Evolutionary conservation across 257 asterid genomes (phyloP).

Genomic region (Nicotiana attenuata): DNA sequence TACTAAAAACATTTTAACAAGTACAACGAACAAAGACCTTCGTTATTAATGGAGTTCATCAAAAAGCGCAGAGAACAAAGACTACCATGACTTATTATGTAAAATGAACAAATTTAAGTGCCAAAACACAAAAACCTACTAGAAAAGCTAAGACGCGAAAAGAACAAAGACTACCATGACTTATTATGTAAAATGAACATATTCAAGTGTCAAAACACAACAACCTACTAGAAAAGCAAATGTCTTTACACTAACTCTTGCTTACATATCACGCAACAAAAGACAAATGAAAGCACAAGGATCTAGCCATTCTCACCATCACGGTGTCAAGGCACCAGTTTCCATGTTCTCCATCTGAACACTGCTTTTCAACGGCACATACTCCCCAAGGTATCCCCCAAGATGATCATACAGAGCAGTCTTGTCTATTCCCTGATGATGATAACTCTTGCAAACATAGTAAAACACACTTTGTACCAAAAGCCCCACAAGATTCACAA

Average conservation of each 20-base stretch:
- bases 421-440: conserved; percentile 87
- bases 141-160: neutral
- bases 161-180: neutral
- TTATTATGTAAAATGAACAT: neutral
- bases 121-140: neutral
- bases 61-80: neutral
- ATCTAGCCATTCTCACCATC: conserved; percentile 13
- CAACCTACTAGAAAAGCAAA: neutral
- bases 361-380: conserved; percentile 94
- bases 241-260: neutral
- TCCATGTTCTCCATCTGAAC: conserved; percentile 92
- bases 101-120: neutral
- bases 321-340: conserved; percentile 24
- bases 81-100: neutral
- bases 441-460: conserved; percentile 92
- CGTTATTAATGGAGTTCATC: neutral
- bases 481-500: conserved; percentile 77
- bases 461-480: conserved; percentile 94
- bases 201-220: conserved; percentile 2
- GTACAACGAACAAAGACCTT: neutral
- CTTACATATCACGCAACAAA: conserved; percentile 5
- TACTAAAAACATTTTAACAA: neutral
- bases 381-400: conserved; percentile 95
- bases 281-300: conserved; percentile 7
- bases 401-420: conserved; percentile 80